Evolutionary conservation across 2,329 filamentous ascomycete genomes (phyloP).

Genomic region (Trichoderma sp.): DNA sequence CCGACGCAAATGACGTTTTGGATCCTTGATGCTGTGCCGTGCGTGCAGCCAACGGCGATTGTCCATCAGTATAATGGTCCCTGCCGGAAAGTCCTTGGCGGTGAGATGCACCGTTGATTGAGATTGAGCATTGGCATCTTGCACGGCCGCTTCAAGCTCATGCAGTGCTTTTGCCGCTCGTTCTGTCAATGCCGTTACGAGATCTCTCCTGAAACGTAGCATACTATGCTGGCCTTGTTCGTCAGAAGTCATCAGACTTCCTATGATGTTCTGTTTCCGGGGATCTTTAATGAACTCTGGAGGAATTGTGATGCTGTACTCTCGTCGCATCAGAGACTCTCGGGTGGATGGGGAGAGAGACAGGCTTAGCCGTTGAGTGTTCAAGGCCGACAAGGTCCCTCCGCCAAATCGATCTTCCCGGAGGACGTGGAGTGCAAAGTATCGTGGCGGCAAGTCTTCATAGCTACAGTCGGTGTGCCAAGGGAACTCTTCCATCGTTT

Average conservation of each 20-base stretch:
- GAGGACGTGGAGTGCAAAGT: conserved; percentile 46
- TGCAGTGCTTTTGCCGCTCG: conserved; percentile 31
- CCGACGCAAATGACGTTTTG: conserved; percentile 39
- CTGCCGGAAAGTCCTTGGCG: conserved; percentile 33
- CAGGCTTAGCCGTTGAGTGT: conserved; percentile 35
- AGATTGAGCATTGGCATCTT: conserved; percentile 20
- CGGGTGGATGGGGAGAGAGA: conserved; percentile 33
- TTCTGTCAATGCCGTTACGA: conserved; percentile 34
- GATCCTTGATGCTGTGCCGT: conserved; percentile 37
- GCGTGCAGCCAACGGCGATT: conserved; percentile 42
- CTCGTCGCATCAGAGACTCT: conserved; percentile 30
- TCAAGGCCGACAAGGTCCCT: conserved; percentile 45
- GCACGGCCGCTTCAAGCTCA: conserved; percentile 31
- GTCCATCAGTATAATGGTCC: conserved; percentile 38
- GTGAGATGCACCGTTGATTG: conserved; percentile 33
- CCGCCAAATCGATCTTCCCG: conserved; percentile 44
- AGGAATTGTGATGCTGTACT: conserved; percentile 39
- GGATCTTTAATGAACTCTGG: conserved; percentile 40
- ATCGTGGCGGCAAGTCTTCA: conserved; percentile 40
- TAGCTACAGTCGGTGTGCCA: conserved; percentile 51
- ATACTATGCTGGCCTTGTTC: conserved; percentile 15
- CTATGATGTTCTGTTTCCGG: conserved; percentile 27
- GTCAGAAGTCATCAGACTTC: conserved; percentile 30
- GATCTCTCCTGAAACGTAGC: conserved; percentile 39
- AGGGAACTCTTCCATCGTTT: conserved; percentile 46